phyloP scores from a whole-genome alignment of 305 asterid genomes.

The Coffea humblotiana region DNA sequence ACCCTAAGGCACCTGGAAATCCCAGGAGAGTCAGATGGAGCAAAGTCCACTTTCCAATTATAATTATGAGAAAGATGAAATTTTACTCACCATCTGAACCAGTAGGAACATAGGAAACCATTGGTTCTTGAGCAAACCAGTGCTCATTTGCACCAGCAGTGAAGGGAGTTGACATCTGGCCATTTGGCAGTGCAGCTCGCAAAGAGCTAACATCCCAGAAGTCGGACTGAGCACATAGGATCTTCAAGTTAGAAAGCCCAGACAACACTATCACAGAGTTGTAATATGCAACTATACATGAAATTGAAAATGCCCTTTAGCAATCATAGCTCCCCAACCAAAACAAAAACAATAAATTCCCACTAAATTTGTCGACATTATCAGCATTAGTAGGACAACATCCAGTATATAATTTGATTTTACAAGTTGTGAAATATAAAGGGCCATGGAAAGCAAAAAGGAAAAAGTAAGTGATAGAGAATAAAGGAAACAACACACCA shows the following conservation, averaged over 20 bases:
- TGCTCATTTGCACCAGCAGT: conserved; percentile 45
- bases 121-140: conserved; percentile 62
- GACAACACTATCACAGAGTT: not conserved
- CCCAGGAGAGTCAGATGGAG: conserved; percentile 15
- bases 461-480: not conserved
- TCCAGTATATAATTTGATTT: not conserved
- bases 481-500: not conserved
- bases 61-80: conserved; percentile 20
- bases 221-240: conserved; percentile 40
- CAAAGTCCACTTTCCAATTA: conserved; percentile 24
- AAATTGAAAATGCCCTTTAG: not conserved
- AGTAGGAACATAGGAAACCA: conserved; percentile 42
- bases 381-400: not conserved
- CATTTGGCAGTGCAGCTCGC: conserved; percentile 71
- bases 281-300: not conserved
- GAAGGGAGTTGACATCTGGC: conserved; percentile 47
- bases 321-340: not conserved
- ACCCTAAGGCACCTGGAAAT: conserved; percentile 58
- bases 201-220: conserved; percentile 77
- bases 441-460: not conserved
- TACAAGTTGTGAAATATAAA: not conserved
- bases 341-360: not conserved
- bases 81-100: conserved; percentile 35
- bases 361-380: not conserved
- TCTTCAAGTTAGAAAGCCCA: conserved; percentile 23